phyloP scores from a whole-genome alignment of 805 yeast genomes.

The Saturnispora diversa region DNA sequence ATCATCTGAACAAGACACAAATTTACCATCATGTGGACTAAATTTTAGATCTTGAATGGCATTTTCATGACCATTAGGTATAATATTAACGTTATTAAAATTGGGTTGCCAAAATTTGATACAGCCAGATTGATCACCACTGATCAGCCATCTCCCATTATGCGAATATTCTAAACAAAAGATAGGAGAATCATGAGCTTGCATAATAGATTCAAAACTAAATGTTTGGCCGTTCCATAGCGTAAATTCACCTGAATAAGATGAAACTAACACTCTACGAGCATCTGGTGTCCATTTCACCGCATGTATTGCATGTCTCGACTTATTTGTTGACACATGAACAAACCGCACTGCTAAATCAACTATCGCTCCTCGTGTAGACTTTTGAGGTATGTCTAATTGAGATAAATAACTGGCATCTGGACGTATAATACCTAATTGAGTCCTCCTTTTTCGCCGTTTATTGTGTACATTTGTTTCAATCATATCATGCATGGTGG shows the following conservation, averaged over 20 bases:
- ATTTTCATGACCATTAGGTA: conserved; percentile 65
- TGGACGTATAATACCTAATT: conserved; percentile 53
- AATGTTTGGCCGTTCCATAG: conserved; percentile 95
- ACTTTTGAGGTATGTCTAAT: conserved; percentile 53
- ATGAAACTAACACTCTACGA: conserved; percentile 77
- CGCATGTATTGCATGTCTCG: conserved; percentile 81
- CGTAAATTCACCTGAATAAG: conserved; percentile 92
- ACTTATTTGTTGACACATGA: conserved; percentile 85
- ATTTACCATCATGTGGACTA: conserved; percentile 83
- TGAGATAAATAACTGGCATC: conserved; percentile 59
- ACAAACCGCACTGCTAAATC: conserved; percentile 77
- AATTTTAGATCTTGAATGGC: conserved; percentile 82
- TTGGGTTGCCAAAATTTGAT: conserved; percentile 98
- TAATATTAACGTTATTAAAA: conserved; percentile 86
- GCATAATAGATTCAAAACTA: conserved; percentile 95
- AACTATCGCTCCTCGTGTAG: conserved; percentile 38
- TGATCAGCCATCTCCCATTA: conserved; percentile 87
- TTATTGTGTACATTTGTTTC: conserved; percentile 38
- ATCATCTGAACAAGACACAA: conserved; percentile 93
- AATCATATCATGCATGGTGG: conserved; percentile 56
- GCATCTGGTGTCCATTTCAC: conserved; percentile 98
- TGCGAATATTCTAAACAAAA: conserved; percentile 74
- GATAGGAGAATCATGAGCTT: conserved; percentile 92
- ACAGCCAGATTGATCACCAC: conserved; percentile 89
- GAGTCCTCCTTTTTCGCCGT: conserved; percentile 27